Evolutionary conservation across 352 stramenopile species (phyloP).

Genomic region (Globisporangium radiosum): DNA sequence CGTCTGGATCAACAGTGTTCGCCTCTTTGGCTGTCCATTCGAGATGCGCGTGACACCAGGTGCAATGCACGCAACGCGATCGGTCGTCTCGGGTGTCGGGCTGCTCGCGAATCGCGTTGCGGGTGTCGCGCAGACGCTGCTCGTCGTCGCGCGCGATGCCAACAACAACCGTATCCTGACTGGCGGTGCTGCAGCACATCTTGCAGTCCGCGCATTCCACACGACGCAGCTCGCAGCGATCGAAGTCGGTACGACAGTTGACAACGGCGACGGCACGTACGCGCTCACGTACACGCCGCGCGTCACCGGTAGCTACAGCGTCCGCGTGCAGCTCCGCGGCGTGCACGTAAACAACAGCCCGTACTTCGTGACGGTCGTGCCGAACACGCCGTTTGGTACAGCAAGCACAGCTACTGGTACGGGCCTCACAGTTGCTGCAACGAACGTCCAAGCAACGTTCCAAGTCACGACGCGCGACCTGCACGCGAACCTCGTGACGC

Average conservation of each 20-base stretch:
- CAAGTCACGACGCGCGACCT: slow-evolving; percentile 47
- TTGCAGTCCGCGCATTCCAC: slow-evolving; percentile 39
- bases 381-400: slow-evolving; percentile 28
- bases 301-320: slow-evolving; percentile 32
- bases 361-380: slow-evolving; percentile 45
- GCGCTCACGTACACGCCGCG: slow-evolving; percentile 36
- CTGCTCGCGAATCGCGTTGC: slow-evolving; percentile 38
- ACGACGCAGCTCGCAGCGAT: slow-evolving; percentile 16
- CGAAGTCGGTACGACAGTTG: slow-evolving; percentile 22
- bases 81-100: slow-evolving; percentile 39
- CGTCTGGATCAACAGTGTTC: slow-evolving; percentile 32
- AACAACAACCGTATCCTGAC: slow-evolving; percentile 51
- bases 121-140: slow-evolving; percentile 29
- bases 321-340: slow-evolving; percentile 37
- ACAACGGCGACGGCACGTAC: slow-evolving; percentile 51
- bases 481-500: slow-evolving; percentile 40
- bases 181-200: slow-evolving; percentile 11
- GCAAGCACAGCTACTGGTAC: slow-evolving; percentile 35
- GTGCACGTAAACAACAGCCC: slow-evolving; percentile 53
- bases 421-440: slow-evolving; percentile 30
- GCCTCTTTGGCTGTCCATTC: slow-evolving; percentile 37
- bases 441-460: slow-evolving; percentile 56
- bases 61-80: slow-evolving; percentile 29
- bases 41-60: slow-evolving; percentile 32
- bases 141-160: slow-evolving; percentile 42